Evolutionary conservation across 768 basidiomycete genomes (phyloP).

Genomic region (Hemileccinum impolitum): DNA sequence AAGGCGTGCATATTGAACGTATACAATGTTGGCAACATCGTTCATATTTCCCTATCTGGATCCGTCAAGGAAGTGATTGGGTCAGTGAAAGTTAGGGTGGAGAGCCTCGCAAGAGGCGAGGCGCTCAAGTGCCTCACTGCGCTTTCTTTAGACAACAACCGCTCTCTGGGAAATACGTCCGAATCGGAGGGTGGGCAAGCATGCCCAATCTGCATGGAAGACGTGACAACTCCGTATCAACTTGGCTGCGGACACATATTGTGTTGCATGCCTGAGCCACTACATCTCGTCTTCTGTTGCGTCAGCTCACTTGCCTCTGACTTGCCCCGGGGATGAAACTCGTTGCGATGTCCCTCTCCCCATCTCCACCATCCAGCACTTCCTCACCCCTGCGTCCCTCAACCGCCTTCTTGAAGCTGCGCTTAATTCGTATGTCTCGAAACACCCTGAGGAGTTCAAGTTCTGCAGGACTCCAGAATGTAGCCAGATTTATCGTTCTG

Average conservation of each 20-base stretch:
- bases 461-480: neutral
- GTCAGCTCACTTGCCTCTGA: slow-evolving; percentile 56
- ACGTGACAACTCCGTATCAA: slow-evolving; percentile 36
- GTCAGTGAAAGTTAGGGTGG: slow-evolving; percentile 52
- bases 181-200: neutral
- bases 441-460: neutral
- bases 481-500: neutral
- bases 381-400: slow-evolving; percentile 49
- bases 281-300: slow-evolving; percentile 54
- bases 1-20: slow-evolving; percentile 32
- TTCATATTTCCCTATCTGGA: slow-evolving; percentile 42
- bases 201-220: slow-evolving; percentile 53
- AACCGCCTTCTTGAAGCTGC: slow-evolving; percentile 52
- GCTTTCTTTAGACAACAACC: too few relatives aligned
- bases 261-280: slow-evolving; percentile 51
- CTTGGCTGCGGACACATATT: slow-evolving; percentile 63
- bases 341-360: slow-evolving; percentile 52
- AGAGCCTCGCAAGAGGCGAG: slow-evolving; percentile 46
- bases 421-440: slow-evolving; percentile 27
- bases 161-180: too few relatives aligned
- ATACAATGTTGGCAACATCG: slow-evolving; percentile 12
- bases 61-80: slow-evolving; percentile 48
- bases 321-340: slow-evolving; percentile 57
- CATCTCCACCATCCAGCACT: slow-evolving; percentile 41
- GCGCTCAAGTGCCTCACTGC: too few relatives aligned